Conservation (phyloP, 2,329 filamentous ascomycete genomes). For the Seiridium cupressi region DNA sequence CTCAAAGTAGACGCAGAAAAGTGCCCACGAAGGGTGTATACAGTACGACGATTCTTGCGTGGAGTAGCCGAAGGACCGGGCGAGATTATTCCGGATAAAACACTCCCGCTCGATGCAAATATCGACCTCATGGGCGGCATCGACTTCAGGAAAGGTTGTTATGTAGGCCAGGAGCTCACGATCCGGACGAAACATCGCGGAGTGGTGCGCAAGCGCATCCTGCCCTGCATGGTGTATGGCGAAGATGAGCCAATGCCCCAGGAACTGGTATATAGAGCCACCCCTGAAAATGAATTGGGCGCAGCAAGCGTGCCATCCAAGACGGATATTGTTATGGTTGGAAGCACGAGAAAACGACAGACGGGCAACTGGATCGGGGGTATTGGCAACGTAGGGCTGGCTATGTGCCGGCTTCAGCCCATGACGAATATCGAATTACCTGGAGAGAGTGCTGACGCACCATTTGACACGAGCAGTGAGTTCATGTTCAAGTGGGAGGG, state of each 20-base stretch:
- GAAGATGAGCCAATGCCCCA: constrained; percentile 35
- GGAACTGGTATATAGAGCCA: constrained; percentile 46
- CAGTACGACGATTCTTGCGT: constrained; percentile 70
- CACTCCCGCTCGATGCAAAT: constrained; percentile 85
- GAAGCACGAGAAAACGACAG: constrained; percentile 59
- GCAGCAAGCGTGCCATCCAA: constrained; percentile 39
- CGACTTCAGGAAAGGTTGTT: constrained; percentile 95
- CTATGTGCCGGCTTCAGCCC: constrained; percentile 80
- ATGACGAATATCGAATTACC: constrained; percentile 82
- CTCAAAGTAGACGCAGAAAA: constrained; percentile 42
- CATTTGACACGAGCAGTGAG: constrained; percentile 59
- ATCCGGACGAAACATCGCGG: constrained; percentile 94
- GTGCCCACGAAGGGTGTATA: constrained; percentile 62
- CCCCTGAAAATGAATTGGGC: constrained; percentile 12
- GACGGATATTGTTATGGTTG: constrained; percentile 49
- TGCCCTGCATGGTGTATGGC: constrained; percentile 75
- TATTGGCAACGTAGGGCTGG: constrained; percentile 83
- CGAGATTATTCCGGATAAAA: constrained; percentile 70
- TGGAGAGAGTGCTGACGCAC: constrained; percentile 60
- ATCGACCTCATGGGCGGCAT: constrained; percentile 83
- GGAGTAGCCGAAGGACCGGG: constrained; percentile 83
- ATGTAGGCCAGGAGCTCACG: constrained; percentile 93
- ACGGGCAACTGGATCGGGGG: constrained; percentile 79
- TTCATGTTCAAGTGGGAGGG: constrained; percentile 55
- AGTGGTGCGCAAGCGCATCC: constrained; percentile 84